Evolutionary conservation across 2,329 filamentous ascomycete species (phyloP), one percentile per base, ranked within the genome.

Genomic region (Mariannaea elegans): DNA sequence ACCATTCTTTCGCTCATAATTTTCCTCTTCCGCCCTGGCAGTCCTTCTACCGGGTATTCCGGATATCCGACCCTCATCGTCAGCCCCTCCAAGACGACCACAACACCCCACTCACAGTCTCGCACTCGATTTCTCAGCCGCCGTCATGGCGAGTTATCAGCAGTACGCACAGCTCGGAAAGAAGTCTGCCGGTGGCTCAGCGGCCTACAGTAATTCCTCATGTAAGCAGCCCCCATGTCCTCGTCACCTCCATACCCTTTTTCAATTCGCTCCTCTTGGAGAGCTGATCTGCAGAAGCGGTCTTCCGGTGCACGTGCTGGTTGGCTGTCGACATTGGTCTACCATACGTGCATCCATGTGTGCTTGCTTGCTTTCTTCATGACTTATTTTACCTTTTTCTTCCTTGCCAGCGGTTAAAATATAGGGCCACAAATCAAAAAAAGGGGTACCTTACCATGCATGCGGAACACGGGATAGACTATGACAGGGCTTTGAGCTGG

Each of bases 131-230:
- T 36, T 41, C 44, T 34, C 44, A 46, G 55, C 58, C 53, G 64
- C 62, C 52, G 61, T 60, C 41, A 71, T 71, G 68, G 68, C 67
- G 61, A 71, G 67, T 62, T 71, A 67, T 65, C 67, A 71, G 56
- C 65, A 70, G 46, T 67, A 71, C 48, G 67, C 68, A 36, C 67
- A 70, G 61, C 64, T 70, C 58, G 65, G 65, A 39, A 70, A 71
- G 50, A 59, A 62, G 44, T 51, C 61, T 51, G 63, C 65, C 61
- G 48, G 58, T 61, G 61, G 41, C 65, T 69, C 64, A 66, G 64
- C 64, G 61, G 64, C 64, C 47, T 48, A 53, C 45, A 58, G 56
- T n/a, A 64, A 63, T 44, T 66, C 61, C 42, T 64, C 56, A 50
- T 65, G 62, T 67, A 67, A 67, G 65, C 64, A 56, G 24, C 50